Base-by-base conservation (phyloP, 768 basidiomycete species). In the Russula brevipes region DNA sequence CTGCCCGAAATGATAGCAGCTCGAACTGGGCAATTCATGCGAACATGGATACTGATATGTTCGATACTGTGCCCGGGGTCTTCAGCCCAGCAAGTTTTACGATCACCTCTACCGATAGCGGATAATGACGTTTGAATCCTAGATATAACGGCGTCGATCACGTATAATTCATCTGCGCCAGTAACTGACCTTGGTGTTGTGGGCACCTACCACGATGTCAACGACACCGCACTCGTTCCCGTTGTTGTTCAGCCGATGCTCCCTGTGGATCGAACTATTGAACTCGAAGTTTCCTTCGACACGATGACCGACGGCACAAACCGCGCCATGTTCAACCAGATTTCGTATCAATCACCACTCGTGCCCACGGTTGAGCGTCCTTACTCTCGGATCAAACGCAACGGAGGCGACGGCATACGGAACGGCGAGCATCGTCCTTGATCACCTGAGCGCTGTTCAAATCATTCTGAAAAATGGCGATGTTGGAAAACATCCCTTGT, bases 41-140 rank as follows among this genome's bases (percentile, higher is more conserved):
- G 5, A 91, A 94, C 78, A 91, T 98, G 84, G 91, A 95, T 71
- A 82, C 82, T 0, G 78, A 77, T 65, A 96, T 95, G 94, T 98
- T 97, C 73, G 96, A 98, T 73, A 78, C 57, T 0, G 76, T 94
- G 14, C 93, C 96, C 0, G 77, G 79, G 74, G 78, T 11, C 79
- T 98, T 31, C 82, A 87, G 66, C 82, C 89, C 0, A 97, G 91
- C 90, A 63, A 47, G 86, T 76, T 4, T 14, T 33, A 4, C 12
- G 35, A 12, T 33, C n/a, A 12, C 36, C 11, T 16, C 47, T 5
- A 33, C 35, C 36, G 50, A 53, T 41, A 17, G 41, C 41, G 24
- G 10, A 47, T 62, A 3, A n/a, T 46, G 14, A 63, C 24, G n/a
- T n/a, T 17, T 24, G 7, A 36, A n/a, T n/a, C 17, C 14, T 58